Evolutionary conservation across 352 stramenopile genomes (phyloP).

Genomic region (Phytopythium litorale): DNA sequence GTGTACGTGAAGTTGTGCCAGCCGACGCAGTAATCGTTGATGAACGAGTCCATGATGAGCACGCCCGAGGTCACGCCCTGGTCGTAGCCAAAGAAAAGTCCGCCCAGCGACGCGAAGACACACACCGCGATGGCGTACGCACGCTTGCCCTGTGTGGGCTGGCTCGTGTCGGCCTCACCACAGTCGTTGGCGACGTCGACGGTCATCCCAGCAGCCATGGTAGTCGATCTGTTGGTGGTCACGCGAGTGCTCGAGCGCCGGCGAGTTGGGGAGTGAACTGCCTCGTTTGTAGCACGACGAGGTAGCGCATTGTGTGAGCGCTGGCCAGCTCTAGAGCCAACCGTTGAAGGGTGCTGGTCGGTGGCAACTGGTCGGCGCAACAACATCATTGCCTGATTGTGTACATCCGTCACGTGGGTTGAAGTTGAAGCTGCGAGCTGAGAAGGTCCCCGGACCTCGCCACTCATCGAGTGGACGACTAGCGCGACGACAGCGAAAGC

Average conservation of each 20-base stretch:
- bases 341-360: no score
- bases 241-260: neutral
- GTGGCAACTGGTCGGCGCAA: no score
- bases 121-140: conserved; percentile 10
- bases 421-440: no score
- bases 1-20: conserved; percentile 29
- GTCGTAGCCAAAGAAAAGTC: conserved; percentile 3
- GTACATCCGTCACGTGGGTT: no score
- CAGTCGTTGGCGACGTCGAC: conserved; percentile 9
- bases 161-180: neutral
- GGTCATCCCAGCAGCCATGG: conserved; percentile 11
- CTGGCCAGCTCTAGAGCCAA: neutral
- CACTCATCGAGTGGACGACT: no score
- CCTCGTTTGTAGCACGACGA: no score
- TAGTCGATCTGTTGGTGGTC: neutral
- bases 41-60: conserved; percentile 30
- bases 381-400: no score
- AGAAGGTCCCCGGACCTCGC: no score
- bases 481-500: no score
- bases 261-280: neutral
- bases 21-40: conserved; percentile 35
- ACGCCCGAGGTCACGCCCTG: conserved; percentile 20
- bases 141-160: conserved; percentile 11
- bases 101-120: conserved; percentile 7
- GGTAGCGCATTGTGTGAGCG: no score